Conservation (phyloP, 768 basidiomycete genomes). For the Suillus sp. region DNA sequence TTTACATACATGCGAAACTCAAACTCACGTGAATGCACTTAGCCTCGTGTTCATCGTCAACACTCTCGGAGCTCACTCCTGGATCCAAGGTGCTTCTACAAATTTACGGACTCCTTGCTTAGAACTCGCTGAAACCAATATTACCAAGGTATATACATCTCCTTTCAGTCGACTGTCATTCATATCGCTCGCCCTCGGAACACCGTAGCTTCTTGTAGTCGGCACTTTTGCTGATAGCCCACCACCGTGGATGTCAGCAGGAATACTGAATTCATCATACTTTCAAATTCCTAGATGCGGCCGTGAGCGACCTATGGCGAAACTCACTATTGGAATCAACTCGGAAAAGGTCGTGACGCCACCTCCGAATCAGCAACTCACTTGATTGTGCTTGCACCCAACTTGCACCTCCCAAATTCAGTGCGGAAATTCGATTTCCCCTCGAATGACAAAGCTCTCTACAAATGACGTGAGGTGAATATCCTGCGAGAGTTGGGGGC, state of each 20-base stretch:
- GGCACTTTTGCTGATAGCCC: background rate
- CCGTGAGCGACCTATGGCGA: background rate
- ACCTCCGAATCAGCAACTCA: slow-evolving; percentile 4
- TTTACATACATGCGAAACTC: slow-evolving; percentile 11
- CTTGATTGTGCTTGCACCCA: background rate
- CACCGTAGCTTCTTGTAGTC: background rate
- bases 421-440: slow-evolving; percentile 22
- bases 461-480: slow-evolving; percentile 18
- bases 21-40: background rate
- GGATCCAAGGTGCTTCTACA: background rate
- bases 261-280: slow-evolving; percentile 1
- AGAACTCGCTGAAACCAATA: background rate
- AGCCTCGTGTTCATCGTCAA: slow-evolving; percentile 3
- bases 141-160: background rate
- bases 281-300: slow-evolving; percentile 3
- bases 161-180: background rate
- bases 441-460: slow-evolving; percentile 11
- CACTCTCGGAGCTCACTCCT: background rate
- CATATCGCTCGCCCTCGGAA: background rate
- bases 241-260: background rate
- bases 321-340: slow-evolving; percentile 5
- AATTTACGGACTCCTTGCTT: background rate
- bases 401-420: slow-evolving; percentile 3
- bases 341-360: background rate
- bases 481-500: background rate